A percentile compares a stretch with the other conserved stretches of the same genome.
Conservation (phyloP, 805 yeast genomes). For the Teunomyces gatunensis region DNA sequence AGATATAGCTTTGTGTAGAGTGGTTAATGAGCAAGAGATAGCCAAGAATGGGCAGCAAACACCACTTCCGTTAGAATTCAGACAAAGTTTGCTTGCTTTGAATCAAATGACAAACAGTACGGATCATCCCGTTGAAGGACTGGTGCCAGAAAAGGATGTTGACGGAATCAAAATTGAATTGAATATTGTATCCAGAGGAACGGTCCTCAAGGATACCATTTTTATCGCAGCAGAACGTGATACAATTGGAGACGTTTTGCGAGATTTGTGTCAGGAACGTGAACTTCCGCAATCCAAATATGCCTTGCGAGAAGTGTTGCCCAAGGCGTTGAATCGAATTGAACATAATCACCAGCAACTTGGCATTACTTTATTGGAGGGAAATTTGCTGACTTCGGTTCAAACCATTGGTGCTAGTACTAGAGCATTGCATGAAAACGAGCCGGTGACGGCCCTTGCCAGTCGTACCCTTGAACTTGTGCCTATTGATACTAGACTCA, state of each 20-base stretch:
- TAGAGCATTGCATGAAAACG: constrained; percentile 6
- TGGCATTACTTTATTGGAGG: constrained; percentile 1
- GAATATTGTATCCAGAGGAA: background rate
- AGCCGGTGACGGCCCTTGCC: constrained; percentile 11
- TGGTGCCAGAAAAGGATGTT: background rate
- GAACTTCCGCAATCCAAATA: constrained; percentile 27
- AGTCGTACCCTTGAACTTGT: constrained; percentile 19
- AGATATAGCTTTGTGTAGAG: constrained; percentile 75
- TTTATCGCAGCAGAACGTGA: constrained; percentile 4
- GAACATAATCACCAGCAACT: constrained; percentile 1
- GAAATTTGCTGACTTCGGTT: background rate
- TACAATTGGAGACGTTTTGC: constrained; percentile 23
- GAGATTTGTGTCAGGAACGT: constrained; percentile 27
- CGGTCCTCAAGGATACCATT: background rate
- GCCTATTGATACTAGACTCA: constrained; percentile 6
- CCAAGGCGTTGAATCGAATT: constrained; percentile 3
- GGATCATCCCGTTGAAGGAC: background rate
- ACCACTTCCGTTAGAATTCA: constrained; percentile 51
- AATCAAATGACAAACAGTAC: background rate
- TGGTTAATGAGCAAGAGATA: constrained; percentile 44
- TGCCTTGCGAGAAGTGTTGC: constrained; percentile 19
- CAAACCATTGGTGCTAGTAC: background rate
- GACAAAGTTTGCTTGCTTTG: constrained; percentile 4
- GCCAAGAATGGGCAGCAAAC: constrained; percentile 48
- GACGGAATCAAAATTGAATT: background rate